Percentiles rank a stretch among this genome's conserved stretches.
Conservation (phyloP, 345 rosid species). For the Isatis tinctoria region DNA sequence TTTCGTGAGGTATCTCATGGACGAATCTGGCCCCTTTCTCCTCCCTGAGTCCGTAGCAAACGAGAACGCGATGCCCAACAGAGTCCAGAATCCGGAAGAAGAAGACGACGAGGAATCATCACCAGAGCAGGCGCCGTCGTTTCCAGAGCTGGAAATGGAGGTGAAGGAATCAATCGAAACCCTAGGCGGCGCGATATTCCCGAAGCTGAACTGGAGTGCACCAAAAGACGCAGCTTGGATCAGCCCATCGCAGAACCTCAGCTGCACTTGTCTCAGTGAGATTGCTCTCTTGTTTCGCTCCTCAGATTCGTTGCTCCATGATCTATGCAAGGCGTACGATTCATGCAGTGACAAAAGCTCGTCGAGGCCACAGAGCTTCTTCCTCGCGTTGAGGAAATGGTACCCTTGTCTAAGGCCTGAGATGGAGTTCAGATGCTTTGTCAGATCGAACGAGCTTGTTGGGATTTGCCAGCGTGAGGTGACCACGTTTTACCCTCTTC, state of each 20-base stretch:
- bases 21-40: slow-evolving; percentile 69
- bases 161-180: slow-evolving; percentile 58
- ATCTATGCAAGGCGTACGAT: slow-evolving; percentile 75
- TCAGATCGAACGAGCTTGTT: slow-evolving; percentile 44
- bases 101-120: slow-evolving; percentile 76
- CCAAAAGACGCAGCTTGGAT: slow-evolving; percentile 95
- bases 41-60: slow-evolving; percentile 62
- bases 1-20: slow-evolving; percentile 64
- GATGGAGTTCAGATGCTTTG: slow-evolving; percentile 85
- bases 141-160: slow-evolving; percentile 64
- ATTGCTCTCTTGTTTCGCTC: slow-evolving; percentile 64
- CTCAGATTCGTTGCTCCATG: slow-evolving; percentile 70
- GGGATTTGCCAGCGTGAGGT: slow-evolving; percentile 76
- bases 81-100: slow-evolving; percentile 59
- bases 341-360: slow-evolving; percentile 48
- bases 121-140: slow-evolving; percentile 53
- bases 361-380: slow-evolving; percentile 58
- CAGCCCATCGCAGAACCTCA: slow-evolving; percentile 58
- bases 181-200: slow-evolving; percentile 67
- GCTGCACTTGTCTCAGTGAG: slow-evolving; percentile 64
- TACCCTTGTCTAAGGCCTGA: slow-evolving; percentile 56
- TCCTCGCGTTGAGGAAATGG: slow-evolving; percentile 81
- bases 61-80: slow-evolving; percentile 72
- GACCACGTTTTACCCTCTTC: slow-evolving; percentile 65
- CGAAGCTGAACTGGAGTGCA: slow-evolving; percentile 90